Evolutionary conservation across 768 basidiomycete species (phyloP).

Genomic region (Tricholomella constricta): DNA sequence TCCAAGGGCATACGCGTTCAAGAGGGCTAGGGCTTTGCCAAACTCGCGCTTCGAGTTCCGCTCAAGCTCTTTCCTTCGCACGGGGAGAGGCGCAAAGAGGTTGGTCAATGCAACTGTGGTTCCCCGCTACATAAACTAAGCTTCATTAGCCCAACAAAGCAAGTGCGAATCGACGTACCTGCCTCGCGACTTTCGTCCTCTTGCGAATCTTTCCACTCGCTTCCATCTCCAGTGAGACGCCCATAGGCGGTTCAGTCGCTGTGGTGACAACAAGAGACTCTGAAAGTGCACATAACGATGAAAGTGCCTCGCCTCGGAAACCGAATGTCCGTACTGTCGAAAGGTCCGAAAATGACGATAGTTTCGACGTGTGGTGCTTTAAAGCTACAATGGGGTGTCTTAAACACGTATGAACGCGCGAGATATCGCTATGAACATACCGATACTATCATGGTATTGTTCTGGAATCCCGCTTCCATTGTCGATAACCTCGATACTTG

Average conservation of each 20-base stretch:
- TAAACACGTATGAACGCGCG: background rate
- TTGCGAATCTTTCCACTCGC: conserved; percentile 59
- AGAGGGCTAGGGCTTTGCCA: conserved; percentile 75
- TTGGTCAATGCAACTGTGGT: conserved; percentile 76
- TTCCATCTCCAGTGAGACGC: conserved; percentile 75
- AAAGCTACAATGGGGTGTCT: conserved; percentile 49
- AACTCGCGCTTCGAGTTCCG: conserved; percentile 89
- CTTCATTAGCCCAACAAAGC: background rate
- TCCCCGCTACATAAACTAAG: conserved; percentile 61
- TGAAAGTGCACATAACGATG: conserved; percentile 86
- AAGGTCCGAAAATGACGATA: conserved; percentile 75
- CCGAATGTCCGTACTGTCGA: conserved; percentile 80
- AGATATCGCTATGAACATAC: conserved; percentile 41
- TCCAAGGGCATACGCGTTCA: conserved; percentile 89
- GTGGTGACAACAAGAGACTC: conserved; percentile 73
- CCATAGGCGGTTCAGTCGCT: conserved; percentile 77
- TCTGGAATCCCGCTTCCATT: conserved; percentile 87
- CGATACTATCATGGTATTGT: conserved; percentile 75
- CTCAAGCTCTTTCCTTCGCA: conserved; percentile 89
- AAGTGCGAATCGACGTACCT: conserved; percentile 46
- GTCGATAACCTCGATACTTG: conserved; percentile 84
- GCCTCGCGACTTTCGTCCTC: conserved; percentile 68
- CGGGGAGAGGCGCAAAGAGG: conserved; percentile 82
- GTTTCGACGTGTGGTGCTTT: conserved; percentile 94
- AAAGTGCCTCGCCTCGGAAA: conserved; percentile 94